Percentiles rank a stretch among this genome's conserved stretches.
Conservation (phyloP, 345 rosid genomes). For the Clausena lansium region DNA sequence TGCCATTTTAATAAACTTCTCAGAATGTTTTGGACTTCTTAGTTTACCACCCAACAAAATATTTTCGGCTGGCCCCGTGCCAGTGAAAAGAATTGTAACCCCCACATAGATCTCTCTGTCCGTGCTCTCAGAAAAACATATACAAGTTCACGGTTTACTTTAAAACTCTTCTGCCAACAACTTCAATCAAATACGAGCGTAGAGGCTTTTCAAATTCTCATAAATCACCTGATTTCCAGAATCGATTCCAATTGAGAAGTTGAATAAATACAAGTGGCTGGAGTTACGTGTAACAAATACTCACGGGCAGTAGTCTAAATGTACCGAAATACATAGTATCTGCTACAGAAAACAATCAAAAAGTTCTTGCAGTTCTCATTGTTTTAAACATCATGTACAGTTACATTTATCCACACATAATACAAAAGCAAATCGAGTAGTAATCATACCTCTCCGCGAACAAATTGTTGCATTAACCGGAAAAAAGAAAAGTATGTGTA, state of each 20-base stretch:
- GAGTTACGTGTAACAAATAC: not conserved
- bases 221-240: too few relatives aligned
- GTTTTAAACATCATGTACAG: slow-evolving; percentile 14
- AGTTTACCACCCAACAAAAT: too few relatives aligned
- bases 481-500: not conserved
- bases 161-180: not conserved
- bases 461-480: not conserved
- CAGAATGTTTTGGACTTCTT: too few relatives aligned
- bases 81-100: too few relatives aligned
- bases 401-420: not conserved
- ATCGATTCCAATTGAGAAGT: too few relatives aligned
- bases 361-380: not conserved
- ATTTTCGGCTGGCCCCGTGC: too few relatives aligned
- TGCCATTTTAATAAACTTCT: too few relatives aligned
- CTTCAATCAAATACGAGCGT: too few relatives aligned
- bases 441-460: not conserved
- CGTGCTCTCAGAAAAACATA: too few relatives aligned
- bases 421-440: not conserved
- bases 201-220: too few relatives aligned
- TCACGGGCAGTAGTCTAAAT: not conserved
- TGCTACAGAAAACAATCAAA: not conserved
- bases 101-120: too few relatives aligned
- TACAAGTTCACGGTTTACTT: not conserved
- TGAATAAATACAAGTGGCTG: not conserved
- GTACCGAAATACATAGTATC: not conserved